These are phyloP conservation scores for Emergomyces orientalis DNA, from an alignment of 2,329 filamentous ascomycete genomes.

Conservation along the genomic window DNA sequence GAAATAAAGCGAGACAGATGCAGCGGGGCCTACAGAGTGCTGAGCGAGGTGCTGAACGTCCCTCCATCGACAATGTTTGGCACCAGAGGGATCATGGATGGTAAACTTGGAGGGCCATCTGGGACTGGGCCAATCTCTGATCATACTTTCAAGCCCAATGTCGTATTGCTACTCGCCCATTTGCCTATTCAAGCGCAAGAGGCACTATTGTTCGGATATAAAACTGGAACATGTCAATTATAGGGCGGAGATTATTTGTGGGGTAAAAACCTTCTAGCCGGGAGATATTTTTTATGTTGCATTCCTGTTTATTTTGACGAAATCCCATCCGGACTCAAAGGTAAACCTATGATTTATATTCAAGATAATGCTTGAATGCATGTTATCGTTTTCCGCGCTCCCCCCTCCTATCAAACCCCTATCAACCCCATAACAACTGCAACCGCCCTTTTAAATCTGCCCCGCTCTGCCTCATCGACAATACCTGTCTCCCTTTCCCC, in stretches of 20 bases:
- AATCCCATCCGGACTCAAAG: not conserved
- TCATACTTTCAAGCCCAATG: not conserved
- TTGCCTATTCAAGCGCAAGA: no score
- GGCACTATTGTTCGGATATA: not conserved
- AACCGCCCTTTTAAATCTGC: conserved; percentile 5
- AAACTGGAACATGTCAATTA: not conserved
- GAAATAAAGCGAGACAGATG: not conserved
- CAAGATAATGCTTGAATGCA: no score
- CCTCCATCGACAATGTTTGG: not conserved
- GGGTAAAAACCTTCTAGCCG: not conserved
- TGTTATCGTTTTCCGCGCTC: no score
- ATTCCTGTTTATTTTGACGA: not conserved
- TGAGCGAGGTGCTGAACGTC: not conserved
- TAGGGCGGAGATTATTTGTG: not conserved
- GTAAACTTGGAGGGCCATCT: no score
- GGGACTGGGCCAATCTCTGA: no score
- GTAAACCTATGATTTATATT: no score
- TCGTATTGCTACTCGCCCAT: not conserved
- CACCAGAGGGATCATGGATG: no score
- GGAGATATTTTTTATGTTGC: not conserved
- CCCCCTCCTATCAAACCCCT: not conserved
- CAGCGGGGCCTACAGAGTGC: no score
- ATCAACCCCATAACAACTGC: not conserved
- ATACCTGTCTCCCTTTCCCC: not conserved
- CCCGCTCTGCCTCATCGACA: conserved; percentile 1